Conservation (phyloP, 2,329 filamentous ascomycete genomes). For the Sodiomyces alkalinus region DNA sequence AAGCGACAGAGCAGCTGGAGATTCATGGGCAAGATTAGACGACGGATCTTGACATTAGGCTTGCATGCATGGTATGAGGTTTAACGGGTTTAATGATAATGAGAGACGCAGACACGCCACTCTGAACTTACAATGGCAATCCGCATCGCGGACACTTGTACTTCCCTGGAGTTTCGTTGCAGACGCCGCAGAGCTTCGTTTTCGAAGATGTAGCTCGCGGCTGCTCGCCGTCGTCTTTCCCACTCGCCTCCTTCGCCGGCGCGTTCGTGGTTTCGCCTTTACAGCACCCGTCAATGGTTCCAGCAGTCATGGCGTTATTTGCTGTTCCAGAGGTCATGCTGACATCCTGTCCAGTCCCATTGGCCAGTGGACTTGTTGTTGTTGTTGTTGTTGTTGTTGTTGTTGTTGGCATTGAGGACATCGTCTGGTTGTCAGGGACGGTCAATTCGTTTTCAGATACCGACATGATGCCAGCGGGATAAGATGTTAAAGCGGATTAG, state of each 20-base stretch:
- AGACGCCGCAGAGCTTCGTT: constrained; percentile 31
- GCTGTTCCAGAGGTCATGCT: no score
- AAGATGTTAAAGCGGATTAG: no score
- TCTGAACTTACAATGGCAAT: constrained; percentile 45
- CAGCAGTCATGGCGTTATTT: background rate
- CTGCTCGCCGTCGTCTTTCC: background rate
- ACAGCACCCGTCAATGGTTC: background rate
- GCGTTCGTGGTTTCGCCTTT: background rate
- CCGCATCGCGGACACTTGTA: constrained; percentile 49
- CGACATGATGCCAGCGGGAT: no score
- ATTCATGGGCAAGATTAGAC: no score
- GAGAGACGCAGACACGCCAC: no score
- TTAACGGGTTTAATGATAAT: constrained; percentile 1
- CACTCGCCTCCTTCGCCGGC: constrained; percentile 1
- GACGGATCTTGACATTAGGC: constrained; percentile 3
- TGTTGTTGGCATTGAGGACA: no score
- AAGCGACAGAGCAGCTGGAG: constrained; percentile 41
- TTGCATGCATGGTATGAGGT: background rate
- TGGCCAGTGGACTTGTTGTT: no score
- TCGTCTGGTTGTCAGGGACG: no score
- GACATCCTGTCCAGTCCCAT: no score
- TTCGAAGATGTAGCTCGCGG: background rate
- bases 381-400: no score
- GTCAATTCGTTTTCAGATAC: no score
- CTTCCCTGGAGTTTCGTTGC: constrained; percentile 33